Evolutionary conservation across 2,329 filamentous ascomycete genomes (phyloP).

Genomic region (Chaetomiaceae sp.): DNA sequence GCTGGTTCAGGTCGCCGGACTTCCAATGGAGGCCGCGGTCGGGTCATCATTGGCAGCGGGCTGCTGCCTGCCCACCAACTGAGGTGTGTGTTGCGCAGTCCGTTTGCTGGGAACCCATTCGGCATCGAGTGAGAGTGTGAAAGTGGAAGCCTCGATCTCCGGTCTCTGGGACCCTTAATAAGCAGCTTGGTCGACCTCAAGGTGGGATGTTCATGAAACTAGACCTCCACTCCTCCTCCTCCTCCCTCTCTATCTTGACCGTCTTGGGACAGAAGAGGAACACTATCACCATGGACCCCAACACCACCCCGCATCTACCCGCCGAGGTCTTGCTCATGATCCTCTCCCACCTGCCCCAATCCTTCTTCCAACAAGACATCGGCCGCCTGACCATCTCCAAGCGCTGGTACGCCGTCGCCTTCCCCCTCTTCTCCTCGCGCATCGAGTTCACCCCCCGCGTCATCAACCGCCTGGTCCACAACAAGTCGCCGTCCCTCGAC

Average conservation of each 20-base stretch:
- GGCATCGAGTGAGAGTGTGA: too few species aligned
- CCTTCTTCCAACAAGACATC: slow-evolving; percentile 23
- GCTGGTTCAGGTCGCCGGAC: too few species aligned
- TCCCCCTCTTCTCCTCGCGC: slow-evolving; percentile 15
- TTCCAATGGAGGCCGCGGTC: background rate
- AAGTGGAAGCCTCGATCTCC: too few species aligned
- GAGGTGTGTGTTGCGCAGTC: background rate
- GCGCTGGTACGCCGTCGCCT: slow-evolving; percentile 21
- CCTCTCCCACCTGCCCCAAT: slow-evolving; percentile 17
- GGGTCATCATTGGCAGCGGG: background rate
- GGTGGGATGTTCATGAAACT: too few species aligned
- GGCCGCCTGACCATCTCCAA: slow-evolving; percentile 19
- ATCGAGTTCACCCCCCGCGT: slow-evolving; percentile 22
- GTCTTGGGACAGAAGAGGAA: too few species aligned
- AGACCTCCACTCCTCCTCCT: too few species aligned
- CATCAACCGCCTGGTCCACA: slow-evolving; percentile 20
- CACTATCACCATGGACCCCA: background rate
- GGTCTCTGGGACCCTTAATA: background rate
- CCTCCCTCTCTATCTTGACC: too few species aligned
- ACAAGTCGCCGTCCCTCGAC: slow-evolving; percentile 13
- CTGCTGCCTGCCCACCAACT: background rate
- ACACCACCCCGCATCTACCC: slow-evolving; percentile 12
- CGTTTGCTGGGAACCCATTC: background rate
- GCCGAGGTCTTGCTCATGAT: slow-evolving; percentile 23
- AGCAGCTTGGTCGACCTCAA: background rate